Base-by-base conservation (phyloP, 2,329 filamentous ascomycete genomes). In the Venturia effusa region DNA sequence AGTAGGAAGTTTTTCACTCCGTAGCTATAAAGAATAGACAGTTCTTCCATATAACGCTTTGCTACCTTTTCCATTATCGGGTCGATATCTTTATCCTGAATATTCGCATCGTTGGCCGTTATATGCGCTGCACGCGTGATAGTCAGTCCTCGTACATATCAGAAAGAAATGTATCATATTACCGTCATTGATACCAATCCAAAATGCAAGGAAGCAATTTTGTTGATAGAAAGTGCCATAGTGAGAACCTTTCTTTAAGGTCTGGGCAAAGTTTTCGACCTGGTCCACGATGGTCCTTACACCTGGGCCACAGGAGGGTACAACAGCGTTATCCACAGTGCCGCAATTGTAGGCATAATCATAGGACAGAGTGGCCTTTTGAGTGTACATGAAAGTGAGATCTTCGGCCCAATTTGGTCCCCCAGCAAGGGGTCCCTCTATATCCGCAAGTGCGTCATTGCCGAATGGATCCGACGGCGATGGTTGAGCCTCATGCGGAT, bases 111-210 rank as follows among this genome's bases (percentile, higher is more conserved):
- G 15, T 57, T 57, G 30, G 51, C 51, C 24, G 51, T 34, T 32
- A 57, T 57, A 7, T 57, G 51, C 15, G 51, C 45, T 51, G 45
- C 22, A 24, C 22, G 5, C 15, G 17, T 24, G 37, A 39, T 39
- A 24, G 22, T 51, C 8, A 51, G 22, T 51, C 22, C 27, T 8
- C 10, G 37, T 39, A n/a, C 37, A 39, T 11, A 11, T 39, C 8
- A 15, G 15, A 10, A 39, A 4, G 4, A 11, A 15, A 39, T 39
- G 37, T 11, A 39, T 39, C 37, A n/a, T 39, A 39, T 15, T 27
- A 51, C 45, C 51, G n/a, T 57, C 51, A 22, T 57, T 57, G 22
- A 57, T 57, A 11, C 51, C 51, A 22, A 57, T 57, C 51, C 51
- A 57, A 30, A 34, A 34, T 13, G 51, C 51, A 22, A 34, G 17